These are phyloP conservation scores for Trichoderma harzianum DNA, from an alignment of 2,329 filamentous ascomycete genomes.

Conservation along the genomic window DNA sequence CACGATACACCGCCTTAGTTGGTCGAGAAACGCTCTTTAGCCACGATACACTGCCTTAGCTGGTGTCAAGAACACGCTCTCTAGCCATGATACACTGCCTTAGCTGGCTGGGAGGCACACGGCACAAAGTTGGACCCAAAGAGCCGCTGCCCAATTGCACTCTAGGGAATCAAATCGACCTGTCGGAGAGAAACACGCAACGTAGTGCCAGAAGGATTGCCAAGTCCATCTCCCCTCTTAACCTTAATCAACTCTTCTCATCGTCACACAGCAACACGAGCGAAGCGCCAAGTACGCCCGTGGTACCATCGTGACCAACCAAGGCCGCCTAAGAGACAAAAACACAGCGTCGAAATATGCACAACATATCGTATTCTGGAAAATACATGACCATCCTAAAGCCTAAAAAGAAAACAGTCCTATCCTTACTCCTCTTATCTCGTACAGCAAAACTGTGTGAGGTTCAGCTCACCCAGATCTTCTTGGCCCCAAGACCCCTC, in stretches of 20 bases:
- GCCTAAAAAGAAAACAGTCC: neutral
- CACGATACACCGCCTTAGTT: neutral
- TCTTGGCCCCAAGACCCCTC: neutral
- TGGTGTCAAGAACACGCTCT: neutral
- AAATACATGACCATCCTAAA: neutral
- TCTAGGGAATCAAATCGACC: neutral
- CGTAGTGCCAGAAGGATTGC: neutral
- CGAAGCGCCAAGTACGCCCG: neutral
- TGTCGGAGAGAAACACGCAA: slow-evolving; percentile 1
- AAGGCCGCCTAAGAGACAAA: neutral
- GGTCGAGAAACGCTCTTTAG: neutral
- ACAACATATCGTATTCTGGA: slow-evolving; percentile 10
- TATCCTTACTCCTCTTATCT: neutral
- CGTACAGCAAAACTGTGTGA: neutral
- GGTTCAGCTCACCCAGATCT: neutral
- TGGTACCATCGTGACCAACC: neutral
- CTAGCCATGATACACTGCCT: neutral
- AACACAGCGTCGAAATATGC: neutral
- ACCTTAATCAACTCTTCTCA: neutral
- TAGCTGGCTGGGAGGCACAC: neutral
- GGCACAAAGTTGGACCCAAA: neutral
- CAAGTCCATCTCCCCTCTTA: neutral
- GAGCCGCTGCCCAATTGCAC: neutral
- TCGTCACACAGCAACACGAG: neutral
- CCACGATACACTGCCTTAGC: neutral